Percentiles rank a stretch among this genome's conserved stretches.
phyloP scores from a whole-genome alignment of 2,329 filamentous ascomycete genomes.

The Apiospora marii region DNA sequence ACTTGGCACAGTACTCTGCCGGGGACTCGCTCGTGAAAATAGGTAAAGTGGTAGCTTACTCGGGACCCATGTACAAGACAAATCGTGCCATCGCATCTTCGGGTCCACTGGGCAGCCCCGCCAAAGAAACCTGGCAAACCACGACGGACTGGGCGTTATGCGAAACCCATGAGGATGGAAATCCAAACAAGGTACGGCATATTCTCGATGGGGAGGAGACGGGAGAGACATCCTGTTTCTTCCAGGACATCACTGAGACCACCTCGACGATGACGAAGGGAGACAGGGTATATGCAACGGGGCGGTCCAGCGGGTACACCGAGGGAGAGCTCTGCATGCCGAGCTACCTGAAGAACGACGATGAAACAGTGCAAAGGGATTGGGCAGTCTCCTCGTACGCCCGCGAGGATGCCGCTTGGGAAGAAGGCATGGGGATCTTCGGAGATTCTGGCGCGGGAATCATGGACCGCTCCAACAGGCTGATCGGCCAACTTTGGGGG shows the following conservation, averaged over 20 bases:
- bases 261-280: neutral
- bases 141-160: neutral
- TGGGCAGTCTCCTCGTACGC: neutral
- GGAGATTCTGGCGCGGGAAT: neutral
- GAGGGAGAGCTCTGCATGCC: neutral
- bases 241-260: neutral
- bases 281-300: neutral
- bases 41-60: neutral
- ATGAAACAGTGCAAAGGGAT: neutral
- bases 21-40: neutral
- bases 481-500: constrained; percentile 4
- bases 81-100: neutral
- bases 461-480: neutral
- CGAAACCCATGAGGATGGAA: neutral
- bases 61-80: neutral
- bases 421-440: neutral
- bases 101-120: neutral
- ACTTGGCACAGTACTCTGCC: neutral
- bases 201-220: neutral
- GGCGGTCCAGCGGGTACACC: neutral
- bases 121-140: no score
- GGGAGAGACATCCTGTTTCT: no score
- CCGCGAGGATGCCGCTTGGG: neutral
- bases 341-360: neutral
- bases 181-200: neutral